Conservation (phyloP, 257 asterid species). For the Lycium ferocissimum region DNA sequence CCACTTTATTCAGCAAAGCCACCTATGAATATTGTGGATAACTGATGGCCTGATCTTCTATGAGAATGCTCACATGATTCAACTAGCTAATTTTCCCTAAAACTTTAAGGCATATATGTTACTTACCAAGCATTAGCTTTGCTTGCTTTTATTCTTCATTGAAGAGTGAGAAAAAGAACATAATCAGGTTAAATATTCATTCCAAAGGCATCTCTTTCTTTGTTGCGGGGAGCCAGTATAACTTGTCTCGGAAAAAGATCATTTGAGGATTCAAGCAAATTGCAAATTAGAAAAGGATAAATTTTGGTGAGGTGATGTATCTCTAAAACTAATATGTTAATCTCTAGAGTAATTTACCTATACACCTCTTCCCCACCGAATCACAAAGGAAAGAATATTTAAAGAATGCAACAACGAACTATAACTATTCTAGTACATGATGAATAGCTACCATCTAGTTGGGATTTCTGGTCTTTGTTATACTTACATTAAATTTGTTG, state of each 20-base stretch:
- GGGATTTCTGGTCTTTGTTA: background rate
- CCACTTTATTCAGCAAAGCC: background rate
- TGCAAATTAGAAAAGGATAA: background rate
- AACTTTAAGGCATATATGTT: background rate
- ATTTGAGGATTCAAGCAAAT: background rate
- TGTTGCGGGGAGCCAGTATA: too few species aligned
- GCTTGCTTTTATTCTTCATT: background rate
- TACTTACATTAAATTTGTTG: background rate
- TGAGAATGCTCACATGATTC: slow-evolving; percentile 9
- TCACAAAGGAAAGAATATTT: background rate
- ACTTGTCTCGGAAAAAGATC: background rate
- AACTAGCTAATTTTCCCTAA: background rate
- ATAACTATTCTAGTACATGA: background rate
- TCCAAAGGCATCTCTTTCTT: background rate
- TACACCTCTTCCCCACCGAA: background rate
- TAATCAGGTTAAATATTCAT: background rate
- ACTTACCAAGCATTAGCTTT: background rate
- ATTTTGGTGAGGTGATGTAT: background rate
- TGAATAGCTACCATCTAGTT: background rate
- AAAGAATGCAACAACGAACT: background rate
- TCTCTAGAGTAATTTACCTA: slow-evolving; percentile 6
- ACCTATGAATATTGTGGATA: background rate
- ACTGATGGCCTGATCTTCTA: background rate
- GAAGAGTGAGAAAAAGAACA: background rate
- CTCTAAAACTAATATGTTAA: background rate